Evolutionary conservation across 176 grass and related monocot genomes (phyloP).

Genomic region (Juncus effusus): DNA sequence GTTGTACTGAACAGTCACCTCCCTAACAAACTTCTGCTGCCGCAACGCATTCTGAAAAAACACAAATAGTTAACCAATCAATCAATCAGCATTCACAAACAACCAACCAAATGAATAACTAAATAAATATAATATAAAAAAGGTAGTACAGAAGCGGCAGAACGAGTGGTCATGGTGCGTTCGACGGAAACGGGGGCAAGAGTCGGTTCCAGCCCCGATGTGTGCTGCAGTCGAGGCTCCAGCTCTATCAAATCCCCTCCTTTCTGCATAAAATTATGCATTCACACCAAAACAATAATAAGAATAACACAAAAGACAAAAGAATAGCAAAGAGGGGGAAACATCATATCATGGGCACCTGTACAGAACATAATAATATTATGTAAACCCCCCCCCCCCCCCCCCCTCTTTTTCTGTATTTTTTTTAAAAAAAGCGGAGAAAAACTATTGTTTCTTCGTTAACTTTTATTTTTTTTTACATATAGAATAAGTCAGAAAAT

Average conservation of each 20-base stretch:
- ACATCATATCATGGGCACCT: too few relatives aligned
- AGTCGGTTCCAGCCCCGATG: slow-evolving; percentile 89
- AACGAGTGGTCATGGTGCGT: slow-evolving; percentile 93
- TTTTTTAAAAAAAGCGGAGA: too few relatives aligned
- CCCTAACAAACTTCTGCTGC: slow-evolving; percentile 84
- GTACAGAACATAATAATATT: too few relatives aligned
- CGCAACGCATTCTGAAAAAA: slow-evolving; percentile 81
- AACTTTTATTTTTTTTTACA: too few relatives aligned
- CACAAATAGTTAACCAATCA: slow-evolving; percentile 14
- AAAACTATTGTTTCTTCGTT: too few relatives aligned
- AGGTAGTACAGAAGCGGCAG: slow-evolving; percentile 78
- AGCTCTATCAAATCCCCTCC: slow-evolving; percentile 82
- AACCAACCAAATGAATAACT: neutral
- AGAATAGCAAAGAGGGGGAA: neutral
- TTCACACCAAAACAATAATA: slow-evolving; percentile 26
- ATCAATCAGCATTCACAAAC: neutral
- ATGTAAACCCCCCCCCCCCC: too few relatives aligned
- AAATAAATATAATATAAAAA: slow-evolving; percentile 12
- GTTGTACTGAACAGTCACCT: slow-evolving; percentile 94
- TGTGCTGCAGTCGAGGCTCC: slow-evolving; percentile 73
- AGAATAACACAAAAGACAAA: slow-evolving; percentile 14
- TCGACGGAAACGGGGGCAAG: slow-evolving; percentile 86
- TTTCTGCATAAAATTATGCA: slow-evolving; percentile 39
- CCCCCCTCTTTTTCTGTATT: too few relatives aligned
- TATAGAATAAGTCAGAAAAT: too few relatives aligned